Base-by-base conservation (phyloP, 495 filamentous ascomycete species). In the Xylaria cubensis region DNA sequence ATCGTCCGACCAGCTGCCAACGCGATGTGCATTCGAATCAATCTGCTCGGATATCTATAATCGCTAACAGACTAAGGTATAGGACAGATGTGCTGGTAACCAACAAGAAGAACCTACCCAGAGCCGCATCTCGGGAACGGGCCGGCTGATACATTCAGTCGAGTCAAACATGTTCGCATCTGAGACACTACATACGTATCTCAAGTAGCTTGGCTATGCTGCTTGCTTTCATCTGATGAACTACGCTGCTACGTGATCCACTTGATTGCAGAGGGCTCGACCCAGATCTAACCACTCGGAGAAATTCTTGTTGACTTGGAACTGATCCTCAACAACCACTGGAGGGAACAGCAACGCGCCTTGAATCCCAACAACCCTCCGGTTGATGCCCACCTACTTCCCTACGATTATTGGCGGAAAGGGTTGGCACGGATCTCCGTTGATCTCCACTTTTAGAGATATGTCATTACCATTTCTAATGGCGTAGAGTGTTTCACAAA, bases 241-340 rank as follows among this genome's bases (percentile, higher is more conserved):
- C 36, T 46, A 39, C 32, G 13, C 61, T 71, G 44, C 61, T 7
- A 42, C 48, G 39, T 56, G 24, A 53, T 39, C 46, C 68, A 70
- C 68, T 62, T 32, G 68, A 70, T 53, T 64, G 41, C 53, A 61
- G 68, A 70, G 58, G 29, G 29, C 36, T 70, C 34, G 55, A 56
- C 17, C 44, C 15, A 46, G 34, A 32, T 50, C 12, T 6, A 42
- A 70, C 68, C 68, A 70, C 68, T 71, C 69, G 69, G 69, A 71
- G 69, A 71, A 64, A 71, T 64, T 56, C 13, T 64, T n/a, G 26
- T 64, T 36, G 17, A 34, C 21, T 71, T 71, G 61, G 61, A 42
- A 64, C 50, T 53, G 12, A 71, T 64, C 46, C 59, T 42, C 34
- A 48, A 64, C 32, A 61, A 64, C 13, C 26, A 62, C 68, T 64